Conservation (phyloP, 164 flowering plant genomes). For the Umbellularia californica region DNA sequence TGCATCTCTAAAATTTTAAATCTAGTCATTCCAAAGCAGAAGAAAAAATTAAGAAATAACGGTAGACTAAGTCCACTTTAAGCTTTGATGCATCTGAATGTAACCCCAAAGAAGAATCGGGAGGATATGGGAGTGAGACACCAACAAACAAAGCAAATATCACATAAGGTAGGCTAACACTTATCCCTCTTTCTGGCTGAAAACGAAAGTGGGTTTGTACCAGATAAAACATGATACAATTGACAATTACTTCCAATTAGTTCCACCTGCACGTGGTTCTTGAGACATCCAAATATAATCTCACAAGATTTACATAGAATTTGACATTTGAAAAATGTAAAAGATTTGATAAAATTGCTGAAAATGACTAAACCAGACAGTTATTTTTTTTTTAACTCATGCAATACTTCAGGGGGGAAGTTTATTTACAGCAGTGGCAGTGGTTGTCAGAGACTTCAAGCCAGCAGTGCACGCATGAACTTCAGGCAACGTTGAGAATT, state of each 20-base stretch:
- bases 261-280: neutral
- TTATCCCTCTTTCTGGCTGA: neutral
- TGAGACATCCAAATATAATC: neutral
- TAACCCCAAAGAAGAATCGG: neutral
- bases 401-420: too few relatives aligned
- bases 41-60: too few relatives aligned
- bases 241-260: neutral
- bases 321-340: neutral
- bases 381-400: too few relatives aligned
- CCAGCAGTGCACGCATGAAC: slow-evolving; percentile 99
- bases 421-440: slow-evolving; percentile 70
- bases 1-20: too few relatives aligned
- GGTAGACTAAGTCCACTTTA: too few relatives aligned
- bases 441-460: slow-evolving; percentile 91
- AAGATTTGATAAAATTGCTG: too few relatives aligned
- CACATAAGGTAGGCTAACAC: neutral
- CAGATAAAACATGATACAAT: too few relatives aligned
- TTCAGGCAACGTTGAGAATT: slow-evolving; percentile 95
- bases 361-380: too few relatives aligned
- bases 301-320: neutral
- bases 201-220: neutral
- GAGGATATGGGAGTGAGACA: too few relatives aligned
- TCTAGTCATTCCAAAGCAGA: too few relatives aligned
- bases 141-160: too few relatives aligned
- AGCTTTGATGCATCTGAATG: too few relatives aligned